These are phyloP conservation scores for Septoria linicola DNA, from an alignment of 2,329 filamentous ascomycete species.

Conservation along the genomic window DNA sequence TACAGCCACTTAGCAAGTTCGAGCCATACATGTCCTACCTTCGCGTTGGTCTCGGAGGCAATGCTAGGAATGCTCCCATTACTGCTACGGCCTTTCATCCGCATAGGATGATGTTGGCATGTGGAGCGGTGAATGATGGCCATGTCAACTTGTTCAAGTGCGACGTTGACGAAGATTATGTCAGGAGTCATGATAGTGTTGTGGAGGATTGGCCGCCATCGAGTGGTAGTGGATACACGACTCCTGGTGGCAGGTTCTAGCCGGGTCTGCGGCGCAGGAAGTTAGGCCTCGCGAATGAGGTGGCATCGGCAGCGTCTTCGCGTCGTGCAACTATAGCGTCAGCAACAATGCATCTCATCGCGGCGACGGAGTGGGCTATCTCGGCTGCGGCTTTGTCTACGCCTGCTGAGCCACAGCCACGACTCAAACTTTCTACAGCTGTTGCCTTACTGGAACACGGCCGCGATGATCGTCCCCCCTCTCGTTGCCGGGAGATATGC, in stretches of 20 bases:
- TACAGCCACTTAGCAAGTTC: conserved; percentile 68
- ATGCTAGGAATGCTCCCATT: conserved; percentile 66
- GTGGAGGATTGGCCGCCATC: conserved; percentile 16
- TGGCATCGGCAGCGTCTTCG: too few relatives aligned
- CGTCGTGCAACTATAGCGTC: too few relatives aligned
- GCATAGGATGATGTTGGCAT: conserved; percentile 86
- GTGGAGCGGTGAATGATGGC: conserved; percentile 79
- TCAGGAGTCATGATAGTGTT: conserved; percentile 17
- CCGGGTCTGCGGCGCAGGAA: neutral
- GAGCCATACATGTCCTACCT: conserved; percentile 77
- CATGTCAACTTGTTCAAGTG: conserved; percentile 78
- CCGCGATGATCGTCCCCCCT: too few relatives aligned
- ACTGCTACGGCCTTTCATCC: conserved; percentile 92
- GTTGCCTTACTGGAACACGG: too few relatives aligned
- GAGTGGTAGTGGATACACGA: conserved; percentile 1
- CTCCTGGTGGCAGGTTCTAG: neutral
- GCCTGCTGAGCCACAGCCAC: too few relatives aligned
- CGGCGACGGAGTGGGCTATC: too few relatives aligned
- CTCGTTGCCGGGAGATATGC: too few relatives aligned
- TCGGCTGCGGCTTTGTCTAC: too few relatives aligned
- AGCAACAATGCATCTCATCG: too few relatives aligned
- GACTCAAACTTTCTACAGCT: too few relatives aligned
- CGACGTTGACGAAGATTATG: conserved; percentile 28
- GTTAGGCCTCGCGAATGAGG: too few relatives aligned
- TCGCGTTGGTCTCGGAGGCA: conserved; percentile 29